A percentile compares a stretch with the other conserved stretches of the same genome.
Evolutionary conservation across 179 eudicot species (phyloP).

Genomic region (Amaranthus tricolor): DNA sequence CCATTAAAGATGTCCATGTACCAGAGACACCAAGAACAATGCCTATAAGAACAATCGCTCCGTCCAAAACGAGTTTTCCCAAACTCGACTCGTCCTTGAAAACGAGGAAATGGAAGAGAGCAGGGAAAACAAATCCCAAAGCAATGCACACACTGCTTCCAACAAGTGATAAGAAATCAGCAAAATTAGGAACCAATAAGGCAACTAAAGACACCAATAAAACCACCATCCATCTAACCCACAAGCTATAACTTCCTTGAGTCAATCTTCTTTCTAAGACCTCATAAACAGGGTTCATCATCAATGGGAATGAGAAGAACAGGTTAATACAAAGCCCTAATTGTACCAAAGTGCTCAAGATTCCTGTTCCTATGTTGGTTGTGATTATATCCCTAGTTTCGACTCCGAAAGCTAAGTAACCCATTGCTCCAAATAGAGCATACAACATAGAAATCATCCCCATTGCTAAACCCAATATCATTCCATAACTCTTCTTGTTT

Average conservation of each 20-base stretch:
- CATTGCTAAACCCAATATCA: slow-evolving; percentile 61
- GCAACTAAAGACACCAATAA: slow-evolving; percentile 66
- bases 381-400: slow-evolving; percentile 85
- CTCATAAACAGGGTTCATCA: slow-evolving; percentile 98
- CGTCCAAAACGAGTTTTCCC: slow-evolving; percentile 41
- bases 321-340: slow-evolving; percentile 75
- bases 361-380: slow-evolving; percentile 71
- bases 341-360: slow-evolving; percentile 68
- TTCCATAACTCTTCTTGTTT: slow-evolving; percentile 61
- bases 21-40: slow-evolving; percentile 60
- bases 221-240: slow-evolving; percentile 78
- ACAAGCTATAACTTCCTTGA: slow-evolving; percentile 61
- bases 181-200: slow-evolving; percentile 73
- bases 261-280: slow-evolving; percentile 76
- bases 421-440: slow-evolving; percentile 71
- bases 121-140: slow-evolving; percentile 84
- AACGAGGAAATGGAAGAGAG: slow-evolving; percentile 73
- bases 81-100: slow-evolving; percentile 57
- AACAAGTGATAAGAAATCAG: slow-evolving; percentile 93
- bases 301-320: slow-evolving; percentile 82
- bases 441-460: slow-evolving; percentile 60
- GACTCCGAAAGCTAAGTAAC: slow-evolving; percentile 86
- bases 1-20: slow-evolving; percentile 66
- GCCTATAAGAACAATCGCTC: slow-evolving; percentile 59
- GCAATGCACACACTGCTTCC: slow-evolving; percentile 91